These are phyloP conservation scores for Canariomyces notabilis DNA, from an alignment of 2,329 filamentous ascomycete species.

Conservation along the genomic window DNA sequence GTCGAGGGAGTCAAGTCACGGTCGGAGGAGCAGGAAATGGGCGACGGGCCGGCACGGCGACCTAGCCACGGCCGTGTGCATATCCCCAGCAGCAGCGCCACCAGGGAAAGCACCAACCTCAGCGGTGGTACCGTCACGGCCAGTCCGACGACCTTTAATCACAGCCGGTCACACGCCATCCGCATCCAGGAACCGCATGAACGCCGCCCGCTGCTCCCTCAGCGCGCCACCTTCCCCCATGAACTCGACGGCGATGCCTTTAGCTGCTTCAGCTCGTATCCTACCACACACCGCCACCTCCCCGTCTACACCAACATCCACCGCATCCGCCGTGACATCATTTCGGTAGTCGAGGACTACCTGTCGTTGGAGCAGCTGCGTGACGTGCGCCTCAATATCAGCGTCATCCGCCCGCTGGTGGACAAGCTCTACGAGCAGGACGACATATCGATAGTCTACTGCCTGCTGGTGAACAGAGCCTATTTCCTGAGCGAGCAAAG, in stretches of 20 bases:
- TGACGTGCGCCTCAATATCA: constrained; percentile 75
- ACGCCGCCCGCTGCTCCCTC: constrained; percentile 30
- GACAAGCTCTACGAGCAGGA: constrained; percentile 74
- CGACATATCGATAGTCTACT: constrained; percentile 81
- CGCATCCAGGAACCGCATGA: constrained; percentile 25
- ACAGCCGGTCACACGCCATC: constrained; percentile 2
- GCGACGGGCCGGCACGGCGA: constrained; percentile 7
- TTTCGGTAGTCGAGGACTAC: constrained; percentile 58
- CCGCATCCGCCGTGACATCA: constrained; percentile 60
- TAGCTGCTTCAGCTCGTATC: constrained; percentile 36
- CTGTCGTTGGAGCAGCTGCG: constrained; percentile 69
- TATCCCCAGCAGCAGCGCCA: constrained; percentile 3
- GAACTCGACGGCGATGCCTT: constrained; percentile 40
- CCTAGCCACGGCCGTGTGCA: constrained; percentile 1
- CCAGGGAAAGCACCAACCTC: background rate
- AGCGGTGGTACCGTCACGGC: background rate
- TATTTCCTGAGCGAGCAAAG: constrained; percentile 76
- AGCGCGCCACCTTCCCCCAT: constrained; percentile 33
- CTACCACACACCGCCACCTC: constrained; percentile 56
- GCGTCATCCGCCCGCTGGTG: constrained; percentile 75
- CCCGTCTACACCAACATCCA: constrained; percentile 77
- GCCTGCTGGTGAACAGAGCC: constrained; percentile 73
- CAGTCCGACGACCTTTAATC: background rate
- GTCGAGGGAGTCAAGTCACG: background rate
- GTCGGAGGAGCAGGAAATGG: constrained; percentile 1